Base-by-base conservation (phyloP, 192 early-diverging fungal species). In the Entomortierella chlamydospora region DNA sequence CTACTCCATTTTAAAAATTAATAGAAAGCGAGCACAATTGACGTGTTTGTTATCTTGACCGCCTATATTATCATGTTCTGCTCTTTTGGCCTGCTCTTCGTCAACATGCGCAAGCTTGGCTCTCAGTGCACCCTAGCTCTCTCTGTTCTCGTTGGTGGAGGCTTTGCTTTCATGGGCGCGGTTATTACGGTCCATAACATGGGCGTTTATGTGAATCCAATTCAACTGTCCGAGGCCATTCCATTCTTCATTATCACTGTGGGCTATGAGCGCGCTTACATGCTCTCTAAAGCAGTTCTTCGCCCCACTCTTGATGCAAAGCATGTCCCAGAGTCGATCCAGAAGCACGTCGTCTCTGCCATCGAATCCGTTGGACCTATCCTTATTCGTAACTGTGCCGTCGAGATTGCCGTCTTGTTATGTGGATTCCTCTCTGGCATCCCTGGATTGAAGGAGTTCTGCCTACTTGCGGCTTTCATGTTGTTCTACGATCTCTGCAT, bases 201-300 rank as follows among this genome's bases (percentile, higher is more conserved):
- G 30, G 92, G 92, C 6, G 87, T 90, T 33, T 77, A 85, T 20
- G 87, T 95, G 31, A 90, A 91, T 83, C 89, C 89, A 5, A 88
- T 91, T 26, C 86, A 93, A 23, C 88, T 73, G 55, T 84, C 90
- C 58, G 95, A 98, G 82, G 94, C 95, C 11, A 87, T 96, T 70
- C 96, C 96, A 7, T 96, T 97, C 83, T 89, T 97, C 51, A 91
- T 94, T 34, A 91, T 96, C 53, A 95, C 93, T 30, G 90, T 98
- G 30, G 95, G 95, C 3, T 97, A 96, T 62, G 96, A 98, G 67
- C 91, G 94, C 82, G 93, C 93, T 52, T 90, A 92, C 80, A 85
- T 83, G 17, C 84, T 98, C 61, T 93, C 96, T 61, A 91, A 93
- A 57, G 87, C 93, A 52, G 93, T 98, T 7, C 85, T 95, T 55